A percentile compares a stretch with the other conserved stretches of the same genome.
Evolutionary conservation across 352 stramenopile genomes (phyloP).

Genomic region (Globisporangium viniferum): DNA sequence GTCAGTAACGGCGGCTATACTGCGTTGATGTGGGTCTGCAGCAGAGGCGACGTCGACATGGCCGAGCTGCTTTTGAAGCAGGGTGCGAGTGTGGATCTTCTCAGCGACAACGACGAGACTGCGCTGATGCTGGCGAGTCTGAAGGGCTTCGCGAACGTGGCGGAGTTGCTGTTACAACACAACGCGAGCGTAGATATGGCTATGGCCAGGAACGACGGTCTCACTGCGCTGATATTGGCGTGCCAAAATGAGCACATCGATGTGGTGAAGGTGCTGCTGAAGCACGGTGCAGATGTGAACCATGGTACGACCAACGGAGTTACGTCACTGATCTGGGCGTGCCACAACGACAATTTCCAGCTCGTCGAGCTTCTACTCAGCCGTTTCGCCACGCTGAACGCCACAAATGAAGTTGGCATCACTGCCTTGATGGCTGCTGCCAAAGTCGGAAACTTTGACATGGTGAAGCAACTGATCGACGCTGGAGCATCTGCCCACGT

Average conservation of each 20-base stretch:
- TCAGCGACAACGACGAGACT: background rate
- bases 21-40: background rate
- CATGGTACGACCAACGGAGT: background rate
- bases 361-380: background rate
- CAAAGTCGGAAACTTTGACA: background rate
- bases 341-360: background rate
- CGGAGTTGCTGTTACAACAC: background rate
- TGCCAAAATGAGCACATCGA: background rate
- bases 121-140: background rate
- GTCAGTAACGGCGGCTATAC: background rate
- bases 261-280: conserved; percentile 1
- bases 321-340: background rate
- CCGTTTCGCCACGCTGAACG: background rate
- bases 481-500: background rate
- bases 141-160: background rate
- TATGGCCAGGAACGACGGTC: background rate
- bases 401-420: background rate
- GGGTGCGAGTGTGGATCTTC: background rate
- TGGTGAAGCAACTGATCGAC: background rate
- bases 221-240: background rate
- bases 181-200: background rate
- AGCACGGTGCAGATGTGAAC: background rate
- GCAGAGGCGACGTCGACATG: background rate
- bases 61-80: background rate
- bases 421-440: background rate